Base-by-base conservation (phyloP, 2,329 filamentous ascomycete genomes). In the Fusarium pseudoanthophilum region DNA sequence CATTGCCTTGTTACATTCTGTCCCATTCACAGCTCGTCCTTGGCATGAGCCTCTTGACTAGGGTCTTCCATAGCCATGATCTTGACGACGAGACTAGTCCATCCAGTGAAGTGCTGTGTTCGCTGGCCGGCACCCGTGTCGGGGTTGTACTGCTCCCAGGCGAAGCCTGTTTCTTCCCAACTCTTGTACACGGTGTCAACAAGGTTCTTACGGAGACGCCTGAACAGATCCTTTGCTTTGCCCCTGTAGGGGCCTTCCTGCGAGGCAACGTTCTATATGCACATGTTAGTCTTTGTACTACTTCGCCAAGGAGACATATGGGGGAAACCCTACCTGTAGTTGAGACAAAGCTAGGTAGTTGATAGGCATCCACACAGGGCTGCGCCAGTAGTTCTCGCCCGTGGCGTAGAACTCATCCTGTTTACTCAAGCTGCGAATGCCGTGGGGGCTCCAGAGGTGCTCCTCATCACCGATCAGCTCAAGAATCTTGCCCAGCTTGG, bases 61-160 rank as follows among this genome's bases (percentile, higher is more conserved):
- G 94, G 79, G 76, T 97, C 92, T 11, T 94, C 93, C 94, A 99
- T 95, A 52, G 91, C 90, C 95, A 98, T 97, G 75, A 99, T 94
- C 86, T 97, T 98, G 51, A 98, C 95, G 53, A 98, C 93, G 83
- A 98, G 85, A 81, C 94, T 97, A n/a, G 96, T 99, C 96, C 96
- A 99, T 57, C 96, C 96, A 0, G 96, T 98, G 81, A 99, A 99
- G 83, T 98, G 95, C 86, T 98, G 95, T 10, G 95, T 98, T 46
- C 96, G 89, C 86, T 98, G 95, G n/a, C 96, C 96, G 60, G 89
- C 89, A 51, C 96, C 96, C 7, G 94, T 97, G 77, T 97, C 94
- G 0, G 95, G 94, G 81, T 97, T 94, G 82, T 98, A 99, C 84
- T 99, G 96, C 84, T 99, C 96, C 95, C 95, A 99, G 0, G 95